Conservation (phyloP, 2,329 filamentous ascomycete genomes). For the Penicillium thymicola region DNA sequence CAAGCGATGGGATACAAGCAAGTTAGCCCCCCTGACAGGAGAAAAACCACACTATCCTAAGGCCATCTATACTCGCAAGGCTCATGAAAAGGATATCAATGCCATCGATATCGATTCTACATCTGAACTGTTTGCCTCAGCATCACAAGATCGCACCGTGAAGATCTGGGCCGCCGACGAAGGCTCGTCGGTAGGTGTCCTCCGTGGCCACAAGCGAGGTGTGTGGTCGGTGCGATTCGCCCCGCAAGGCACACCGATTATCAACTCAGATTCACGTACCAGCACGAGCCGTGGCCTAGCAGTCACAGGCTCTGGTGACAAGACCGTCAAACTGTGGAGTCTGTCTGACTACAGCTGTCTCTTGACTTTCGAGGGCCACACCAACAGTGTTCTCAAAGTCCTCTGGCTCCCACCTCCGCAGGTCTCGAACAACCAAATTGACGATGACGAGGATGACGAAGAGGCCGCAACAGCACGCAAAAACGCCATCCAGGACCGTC, state of each 20-base stretch:
- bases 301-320: constrained; percentile 90
- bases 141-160: constrained; percentile 92
- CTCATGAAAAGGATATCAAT: constrained; percentile 98
- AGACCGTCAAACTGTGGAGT: constrained; percentile 94
- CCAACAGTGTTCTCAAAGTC: constrained; percentile 91
- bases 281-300: constrained; percentile 74
- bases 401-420: constrained; percentile 68
- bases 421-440: constrained; percentile 31
- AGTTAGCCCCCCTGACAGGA: constrained; percentile 51
- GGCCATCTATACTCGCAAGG: constrained; percentile 84
- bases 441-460: constrained; percentile 34
- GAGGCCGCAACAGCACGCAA: constrained; percentile 28
- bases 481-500: constrained; percentile 32
- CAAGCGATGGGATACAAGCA: constrained; percentile 85
- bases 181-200: constrained; percentile 84
- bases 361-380: constrained; percentile 92
- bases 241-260: constrained; percentile 71
- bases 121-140: constrained; percentile 83
- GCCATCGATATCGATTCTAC: constrained; percentile 77
- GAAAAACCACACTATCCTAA: constrained; percentile 38
- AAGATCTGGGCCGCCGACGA: constrained; percentile 94
- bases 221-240: constrained; percentile 95
- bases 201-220: constrained; percentile 88
- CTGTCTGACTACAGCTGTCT: constrained; percentile 88
- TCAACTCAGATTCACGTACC: constrained; percentile 67